Evolutionary conservation across 1,284 basidiomycete species (phyloP).

Genomic region (Pulchroboletus neoregius): DNA sequence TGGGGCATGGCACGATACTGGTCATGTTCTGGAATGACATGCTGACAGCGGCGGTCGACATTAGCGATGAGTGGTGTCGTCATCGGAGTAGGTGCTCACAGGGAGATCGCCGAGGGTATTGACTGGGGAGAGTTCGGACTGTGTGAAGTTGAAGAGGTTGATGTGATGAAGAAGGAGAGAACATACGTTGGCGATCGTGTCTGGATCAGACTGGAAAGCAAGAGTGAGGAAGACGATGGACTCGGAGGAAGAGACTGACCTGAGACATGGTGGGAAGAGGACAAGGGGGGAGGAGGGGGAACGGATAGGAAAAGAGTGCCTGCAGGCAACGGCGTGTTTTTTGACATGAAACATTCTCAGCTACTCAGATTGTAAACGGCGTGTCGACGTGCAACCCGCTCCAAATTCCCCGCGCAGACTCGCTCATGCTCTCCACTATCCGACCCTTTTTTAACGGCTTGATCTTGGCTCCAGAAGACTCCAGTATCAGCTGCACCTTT

Average conservation of each 20-base stretch:
- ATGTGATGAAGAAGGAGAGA: not conserved
- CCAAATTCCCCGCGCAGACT: conserved; percentile 82
- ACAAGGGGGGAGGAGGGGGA: not conserved
- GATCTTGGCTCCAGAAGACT: conserved; percentile 81
- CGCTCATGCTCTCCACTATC: conserved; percentile 71
- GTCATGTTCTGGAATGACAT: conserved; percentile 30
- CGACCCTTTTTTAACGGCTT: conserved; percentile 65
- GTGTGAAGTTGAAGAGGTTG: not conserved
- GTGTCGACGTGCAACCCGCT: conserved; percentile 72
- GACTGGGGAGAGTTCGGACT: conserved; percentile 27
- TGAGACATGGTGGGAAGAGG: conserved; percentile 17
- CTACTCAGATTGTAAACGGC: conserved; percentile 36
- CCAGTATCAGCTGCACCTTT: conserved; percentile 78
- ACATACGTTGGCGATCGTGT: conserved; percentile 29
- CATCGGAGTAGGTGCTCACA: conserved; percentile 29
- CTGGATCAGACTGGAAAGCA: conserved; percentile 4
- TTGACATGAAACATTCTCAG: conserved; percentile 20
- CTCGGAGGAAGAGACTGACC: conserved; percentile 1
- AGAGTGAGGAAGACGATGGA: not conserved
- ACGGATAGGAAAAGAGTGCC: conserved; percentile 8
- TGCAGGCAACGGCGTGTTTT: conserved; percentile 35
- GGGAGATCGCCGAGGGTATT: conserved; percentile 26
- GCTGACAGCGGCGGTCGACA: conserved; percentile 23
- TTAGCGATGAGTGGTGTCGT: conserved; percentile 22
- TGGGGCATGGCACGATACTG: conserved; percentile 30